Evolutionary conservation across 306 rosid species (phyloP), one percentile per base, ranked within the genome.

Genomic region (Vigna unguiculata): DNA sequence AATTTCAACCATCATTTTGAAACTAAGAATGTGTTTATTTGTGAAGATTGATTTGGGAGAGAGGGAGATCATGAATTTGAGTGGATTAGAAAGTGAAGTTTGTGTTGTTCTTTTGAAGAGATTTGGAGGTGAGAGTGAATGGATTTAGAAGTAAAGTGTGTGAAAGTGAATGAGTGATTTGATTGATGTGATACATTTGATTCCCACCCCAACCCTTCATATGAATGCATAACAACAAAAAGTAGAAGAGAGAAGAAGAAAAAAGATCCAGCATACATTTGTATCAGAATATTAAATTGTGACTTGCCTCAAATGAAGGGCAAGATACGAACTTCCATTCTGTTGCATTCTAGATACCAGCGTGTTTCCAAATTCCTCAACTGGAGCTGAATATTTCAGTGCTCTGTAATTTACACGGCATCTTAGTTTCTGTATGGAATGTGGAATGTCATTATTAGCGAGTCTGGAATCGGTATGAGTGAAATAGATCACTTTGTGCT

Each of bases 381-480:
- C 78, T 59, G 91, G 91, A 79, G 96, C 89, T 11, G 99, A 88
- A 83, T 95, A 90, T 82, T 91, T 92, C 62, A 95, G 85, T 34
- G 99, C 99, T 83, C 74, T 82, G 82, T 90, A 95, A 82, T 95
- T 95, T 63, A 82, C 99, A 60, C 82, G 96, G 78, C 99, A 95
- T 89, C 97, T 89, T 81, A 92, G 82, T 84, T 80, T 90, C 73
- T 95, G 97, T 32, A 95, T 88, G 77, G 93, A 90, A 76, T 11
- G 51, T 58, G 91, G 73, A 48, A 95, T 82, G 41, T 61, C 91
- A 52, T 95, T 95, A 85, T 92, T 95, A 64, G 96, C 90, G 62
- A 95, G 83, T 87, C 97, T 89, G 78, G 99, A 89, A 89, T 95
- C 97, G 1, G 91, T 87, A 78, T 92, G 97, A 83, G 99, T 92